A percentile compares a stretch with the other conserved stretches of the same genome.
These are phyloP conservation scores for Penicillium riverlandense DNA, from an alignment of 495 filamentous ascomycete genomes.

Conservation along the genomic window DNA sequence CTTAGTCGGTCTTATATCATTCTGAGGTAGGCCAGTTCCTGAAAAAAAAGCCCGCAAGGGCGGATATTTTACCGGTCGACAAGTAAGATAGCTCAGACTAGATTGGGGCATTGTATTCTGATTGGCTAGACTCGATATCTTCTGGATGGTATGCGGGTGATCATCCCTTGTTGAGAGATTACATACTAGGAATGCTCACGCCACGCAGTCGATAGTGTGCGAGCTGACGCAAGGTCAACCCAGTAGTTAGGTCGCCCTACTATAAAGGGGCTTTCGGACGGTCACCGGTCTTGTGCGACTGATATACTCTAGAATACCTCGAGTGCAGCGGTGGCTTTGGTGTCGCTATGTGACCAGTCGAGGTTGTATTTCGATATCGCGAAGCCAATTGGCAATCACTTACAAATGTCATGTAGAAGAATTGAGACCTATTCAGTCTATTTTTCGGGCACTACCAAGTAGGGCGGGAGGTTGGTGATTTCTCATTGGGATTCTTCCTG, in stretches of 20 bases:
- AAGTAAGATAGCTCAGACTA: not conserved
- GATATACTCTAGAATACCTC: not conserved
- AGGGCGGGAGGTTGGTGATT: constrained; percentile 5
- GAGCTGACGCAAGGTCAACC: constrained; percentile 16
- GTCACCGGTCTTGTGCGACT: not conserved
- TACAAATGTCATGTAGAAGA: too few species aligned
- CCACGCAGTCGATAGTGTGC: constrained; percentile 14
- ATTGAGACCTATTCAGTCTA: too few species aligned
- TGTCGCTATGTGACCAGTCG: too few species aligned
- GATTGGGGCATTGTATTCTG: constrained; percentile 1
- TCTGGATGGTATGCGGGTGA: not conserved
- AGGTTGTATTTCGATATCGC: too few species aligned
- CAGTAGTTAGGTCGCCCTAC: not conserved
- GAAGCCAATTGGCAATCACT: too few species aligned
- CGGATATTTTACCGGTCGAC: not conserved
- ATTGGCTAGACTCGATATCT: constrained; percentile 6
- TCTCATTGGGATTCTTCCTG: constrained; percentile 32
- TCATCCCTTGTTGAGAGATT: constrained; percentile 14
- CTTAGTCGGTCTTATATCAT: constrained; percentile 5
- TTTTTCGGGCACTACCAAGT: too few species aligned
- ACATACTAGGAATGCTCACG: constrained; percentile 8
- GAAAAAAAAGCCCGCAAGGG: constrained; percentile 11
- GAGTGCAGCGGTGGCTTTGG: too few species aligned
- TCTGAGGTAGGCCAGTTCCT: constrained; percentile 1
- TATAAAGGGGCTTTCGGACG: too few species aligned